Base-by-base conservation (phyloP, 768 basidiomycete genomes). In the Auriscalpium microsporum region DNA sequence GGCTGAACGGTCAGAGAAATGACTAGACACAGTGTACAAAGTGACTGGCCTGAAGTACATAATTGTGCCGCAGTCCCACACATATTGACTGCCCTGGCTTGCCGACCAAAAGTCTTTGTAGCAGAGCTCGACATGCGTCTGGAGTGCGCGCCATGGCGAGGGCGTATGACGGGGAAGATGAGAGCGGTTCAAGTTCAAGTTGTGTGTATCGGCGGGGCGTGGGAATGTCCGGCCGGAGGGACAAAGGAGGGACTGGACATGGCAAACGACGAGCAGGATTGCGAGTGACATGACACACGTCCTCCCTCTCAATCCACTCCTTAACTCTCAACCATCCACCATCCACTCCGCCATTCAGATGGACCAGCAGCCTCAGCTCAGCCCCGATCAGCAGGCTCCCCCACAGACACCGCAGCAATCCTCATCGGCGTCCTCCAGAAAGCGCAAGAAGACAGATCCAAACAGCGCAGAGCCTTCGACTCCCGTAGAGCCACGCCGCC, bases 401-500 rank as follows among this genome's bases (percentile, higher is more conserved):
- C 73, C 71, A 33, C 57, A 64, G 1, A 58, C 72, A 23, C 61
- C 73, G 21, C 54, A 67, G 54, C 68, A 65, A 19, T 71, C 65
- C 58, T 73, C 70, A 48, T 68, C 61, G 62, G 73, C 71, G 46
- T 58, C 63, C 0, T 63, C 73, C 40, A 59, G 71, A 57, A 79
- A 79, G 70, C 68, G 73, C 53, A 87, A 84, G 74, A 85, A 84
- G 70, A 71, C 73, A 1, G 83, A 84, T 50, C 72, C 73, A 2
- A 74, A 73, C 28, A 75, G 74, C 11, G 84, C 82, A 53, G 84
- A 83, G n/a, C 70, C 72, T 45, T 64, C 72, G 38, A 70, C 78
- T 16, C 72, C 82, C 45, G 78, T 83, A 54, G 89, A 90, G 69
- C 86, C 88, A 45, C 80, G 90, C 65, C 81, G 90, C 54, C 78